These are phyloP conservation scores for Aspergillus sp. DNA, from an alignment of 2,329 filamentous ascomycete species.

Conservation along the genomic window DNA sequence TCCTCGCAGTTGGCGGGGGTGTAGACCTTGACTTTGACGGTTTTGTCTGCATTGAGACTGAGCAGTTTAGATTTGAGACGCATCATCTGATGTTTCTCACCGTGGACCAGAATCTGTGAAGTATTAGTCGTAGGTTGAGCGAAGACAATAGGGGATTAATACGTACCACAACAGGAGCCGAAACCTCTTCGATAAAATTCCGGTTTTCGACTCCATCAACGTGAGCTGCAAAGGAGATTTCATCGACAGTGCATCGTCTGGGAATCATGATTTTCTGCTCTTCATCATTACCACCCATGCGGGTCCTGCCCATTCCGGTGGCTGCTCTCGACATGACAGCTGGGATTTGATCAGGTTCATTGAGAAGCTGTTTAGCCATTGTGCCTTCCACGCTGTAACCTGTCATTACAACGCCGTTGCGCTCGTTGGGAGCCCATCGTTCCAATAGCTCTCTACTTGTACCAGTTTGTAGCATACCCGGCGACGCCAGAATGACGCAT, in stretches of 20 bases:
- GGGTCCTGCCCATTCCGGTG: constrained; percentile 57
- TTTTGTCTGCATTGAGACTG: constrained; percentile 83
- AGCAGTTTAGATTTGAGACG: constrained; percentile 92
- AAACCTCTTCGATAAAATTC: constrained; percentile 94
- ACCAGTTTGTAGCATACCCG: constrained; percentile 97
- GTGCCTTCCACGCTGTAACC: constrained; percentile 98
- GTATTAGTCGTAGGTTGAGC: constrained; percentile 5
- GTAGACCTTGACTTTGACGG: constrained; percentile 85
- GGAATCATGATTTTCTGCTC: constrained; percentile 92
- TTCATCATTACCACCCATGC: constrained; percentile 66
- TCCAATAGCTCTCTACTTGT: constrained; percentile 92
- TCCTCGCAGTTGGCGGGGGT: constrained; percentile 95
- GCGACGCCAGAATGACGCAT: constrained; percentile 96
- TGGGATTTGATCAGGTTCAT: constrained; percentile 92
- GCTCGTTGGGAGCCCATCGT: constrained; percentile 92
- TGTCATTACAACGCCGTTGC: constrained; percentile 98
- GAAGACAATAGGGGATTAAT: not conserved
- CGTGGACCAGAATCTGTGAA: constrained; percentile 85
- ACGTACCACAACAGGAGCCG: constrained; percentile 88
- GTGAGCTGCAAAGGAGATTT: constrained; percentile 94
- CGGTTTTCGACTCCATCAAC: constrained; percentile 95
- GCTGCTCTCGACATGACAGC: constrained; percentile 81
- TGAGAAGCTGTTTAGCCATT: constrained; percentile 95
- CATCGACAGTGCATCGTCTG: constrained; percentile 86
- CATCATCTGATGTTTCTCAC: constrained; percentile 98